Base-by-base conservation (phyloP, 768 basidiomycete species). In the Sarcodon aspratus region DNA sequence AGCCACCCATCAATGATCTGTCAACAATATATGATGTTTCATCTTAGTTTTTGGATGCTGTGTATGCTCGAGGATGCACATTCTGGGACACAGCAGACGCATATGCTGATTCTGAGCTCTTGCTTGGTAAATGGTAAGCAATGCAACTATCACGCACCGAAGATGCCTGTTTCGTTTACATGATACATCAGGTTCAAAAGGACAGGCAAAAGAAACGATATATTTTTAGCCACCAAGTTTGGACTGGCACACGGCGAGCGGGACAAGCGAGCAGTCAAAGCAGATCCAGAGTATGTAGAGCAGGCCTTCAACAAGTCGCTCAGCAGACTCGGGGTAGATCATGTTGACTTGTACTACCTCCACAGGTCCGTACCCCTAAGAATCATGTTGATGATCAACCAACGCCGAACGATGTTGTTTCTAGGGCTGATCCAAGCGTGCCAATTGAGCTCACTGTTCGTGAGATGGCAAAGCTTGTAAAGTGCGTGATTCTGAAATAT, bases 121-220 rank as follows among this genome's bases (percentile, higher is more conserved):
- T 74, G 3, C 60, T 78, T 37, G 71, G 70, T 0, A 69, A 68
- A 55, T 75, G 71, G 71, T 59, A 13, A n/a, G 50, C 48, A 27
- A 27, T 27, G 21, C 21, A 27, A 27, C 21, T 27, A 27, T 27
- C 21, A 5, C 21, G 21, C 21, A 27, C 5, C 5, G 2, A 27
- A 27, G 21, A 27, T 27, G 21, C 21, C 21, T 27, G 21, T 27
- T 27, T 27, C 21, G 5, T 27, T n/a, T n/a, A n/a, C n/a, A n/a
- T 27, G 21, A 27, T 27, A 27, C 21, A 27, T 27, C 53, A 74
- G 76, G 77, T 76, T 81, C 59, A 69, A 72, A 54, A 65, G 66
- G n/a, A 76, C 72, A 10, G 77, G 76, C 13, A 75, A 75, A 52
- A 66, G 77, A 34, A 52, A 66, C 34, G 66, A 75, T 15, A 76